Evolutionary conservation across 768 basidiomycete genomes (phyloP), one percentile per base, ranked within the genome.

Genomic region (Termitomyces sp.): DNA sequence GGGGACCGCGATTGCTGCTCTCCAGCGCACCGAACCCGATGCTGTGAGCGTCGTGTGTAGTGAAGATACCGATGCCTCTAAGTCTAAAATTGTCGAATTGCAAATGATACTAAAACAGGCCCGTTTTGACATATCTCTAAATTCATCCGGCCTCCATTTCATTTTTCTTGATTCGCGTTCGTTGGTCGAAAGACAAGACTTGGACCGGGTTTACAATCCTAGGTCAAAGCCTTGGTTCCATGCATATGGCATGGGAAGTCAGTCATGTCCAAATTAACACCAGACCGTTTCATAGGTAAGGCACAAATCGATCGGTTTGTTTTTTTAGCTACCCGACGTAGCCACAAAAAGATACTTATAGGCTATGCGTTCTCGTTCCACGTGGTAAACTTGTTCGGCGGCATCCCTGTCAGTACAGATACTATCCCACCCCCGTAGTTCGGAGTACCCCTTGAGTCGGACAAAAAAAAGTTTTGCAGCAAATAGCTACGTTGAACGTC

Each of bases 321-420:
- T 34, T 38, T 38, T 48, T 56, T 38, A n/a, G 14, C 17, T 31
- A 59, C 61, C 60, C 66, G 31, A 63, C 52, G 61, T 48, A 55
- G n/a, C 31, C 31, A 46, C 55, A 29, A 48, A 2, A 66, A 97
- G 96, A 98, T 71, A 94, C 95, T 0, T 25, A 98, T 98, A 96
- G 97, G 97, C 34, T 97, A 95, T 67, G 94, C 95, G 0, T 98
- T 98, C 70, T 93, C 94, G 2, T 94, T 92, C 72, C 93, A 89
- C n/a, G 76, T 91, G 36, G 87, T 95, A 8, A 74, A 83, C 0
- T 73, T 85, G 56, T 69, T 96, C 1, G 81, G 84, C 15, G 70
- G 78, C 17, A 80, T 93, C 45, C 87, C 91, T 2, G 81, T 96
- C 29, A 94, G 91, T 9, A 20, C 20, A 20, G 20, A 20, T 20